These are phyloP conservation scores for Benincasa hispida DNA, from an alignment of 306 rosid genomes.

Conservation along the genomic window DNA sequence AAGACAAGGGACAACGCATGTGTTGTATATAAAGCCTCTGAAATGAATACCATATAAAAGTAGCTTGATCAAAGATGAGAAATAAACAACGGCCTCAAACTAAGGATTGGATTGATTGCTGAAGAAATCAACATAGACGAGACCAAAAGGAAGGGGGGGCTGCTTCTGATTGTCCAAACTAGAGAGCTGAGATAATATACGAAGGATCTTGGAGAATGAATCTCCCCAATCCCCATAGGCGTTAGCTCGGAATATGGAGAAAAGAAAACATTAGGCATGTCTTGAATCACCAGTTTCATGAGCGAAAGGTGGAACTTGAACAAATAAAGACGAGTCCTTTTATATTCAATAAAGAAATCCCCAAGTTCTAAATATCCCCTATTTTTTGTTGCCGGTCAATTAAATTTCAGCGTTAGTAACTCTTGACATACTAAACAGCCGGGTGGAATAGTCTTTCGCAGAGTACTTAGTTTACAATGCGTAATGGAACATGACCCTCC, in stretches of 20 bases:
- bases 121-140: neutral
- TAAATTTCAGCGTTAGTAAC: neutral
- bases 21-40: neutral
- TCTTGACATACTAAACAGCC: neutral
- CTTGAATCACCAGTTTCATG: neutral
- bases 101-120: neutral
- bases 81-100: neutral
- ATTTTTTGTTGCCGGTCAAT: neutral
- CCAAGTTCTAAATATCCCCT: too few species aligned
- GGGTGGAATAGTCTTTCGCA: neutral
- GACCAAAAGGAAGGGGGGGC: neutral
- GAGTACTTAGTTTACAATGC: neutral
- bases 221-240: neutral
- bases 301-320: neutral
- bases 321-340: too few species aligned
- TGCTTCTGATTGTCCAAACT: neutral
- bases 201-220: neutral
- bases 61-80: neutral
- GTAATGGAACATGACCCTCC: neutral
- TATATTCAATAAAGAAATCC: too few species aligned
- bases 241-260: neutral
- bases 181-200: neutral
- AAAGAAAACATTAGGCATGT: neutral
- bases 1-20: slow-evolving; percentile 3
- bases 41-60: neutral